Evolutionary conservation across 768 basidiomycete genomes (phyloP), one percentile per base, ranked within the genome.

Genomic region (Grammothele lineata): DNA sequence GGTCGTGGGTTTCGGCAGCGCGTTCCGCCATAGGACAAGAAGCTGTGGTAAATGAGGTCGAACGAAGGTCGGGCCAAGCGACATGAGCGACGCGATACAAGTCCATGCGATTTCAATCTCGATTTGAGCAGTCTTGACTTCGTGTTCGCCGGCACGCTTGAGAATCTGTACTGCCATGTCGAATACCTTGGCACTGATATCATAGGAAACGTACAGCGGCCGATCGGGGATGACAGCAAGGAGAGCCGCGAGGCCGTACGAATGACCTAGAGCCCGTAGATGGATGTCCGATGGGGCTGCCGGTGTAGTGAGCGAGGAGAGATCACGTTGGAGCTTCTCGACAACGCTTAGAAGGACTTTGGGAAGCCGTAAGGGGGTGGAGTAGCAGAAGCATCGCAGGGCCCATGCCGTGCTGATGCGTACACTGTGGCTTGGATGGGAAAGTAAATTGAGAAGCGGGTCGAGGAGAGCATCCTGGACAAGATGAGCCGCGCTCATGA

Each of bases 51-150:
- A 77, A 63, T 99, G 93, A 0, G 92, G 80, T 15, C 91, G 83
- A 43, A 97, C 92, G 55, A 98, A 96, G 57, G 92, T 88, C 3
- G 89, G 91, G 0, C 94, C 95, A 6, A 96, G 81, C 2, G 85
- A 78, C 89, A 97, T 92, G 23, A 98, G 68, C 1, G 92, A 85
- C 0, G 88, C 83, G 44, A 99, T 90, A 27, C 87, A 70, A 11
- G 85, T 92, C 96, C 96, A 98, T 0, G 94, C 92, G 1, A 94
- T 85, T 60, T 95, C 92, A 2, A 96, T 83, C 61, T 95, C 92
- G 24, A 89, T 73, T 11, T 78, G 80, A 1, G 91, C 92, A 24
- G 89, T 67, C 45, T 81, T 78, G 37, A 98, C 72, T 48, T 94
- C 87, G 61, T 97, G 95, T 49, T 96, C 93, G 7, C 89, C 88